Conservation (phyloP, 2,329 filamentous ascomycete genomes). For the Keithomyces neogunnii region DNA sequence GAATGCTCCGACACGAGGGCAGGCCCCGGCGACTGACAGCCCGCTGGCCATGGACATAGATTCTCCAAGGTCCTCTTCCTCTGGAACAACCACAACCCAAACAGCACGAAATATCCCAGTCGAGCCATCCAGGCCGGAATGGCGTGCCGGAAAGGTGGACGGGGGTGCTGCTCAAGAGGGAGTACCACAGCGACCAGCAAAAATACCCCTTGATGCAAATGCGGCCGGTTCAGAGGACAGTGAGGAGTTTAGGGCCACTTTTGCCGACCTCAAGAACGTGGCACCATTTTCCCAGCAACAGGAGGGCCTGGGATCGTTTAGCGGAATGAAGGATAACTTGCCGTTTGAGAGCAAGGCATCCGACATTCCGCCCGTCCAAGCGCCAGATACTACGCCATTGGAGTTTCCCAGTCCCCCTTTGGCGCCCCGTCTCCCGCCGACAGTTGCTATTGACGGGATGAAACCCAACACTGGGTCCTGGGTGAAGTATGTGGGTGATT, state of each 20-base stretch:
- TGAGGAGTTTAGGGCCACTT: slow-evolving; percentile 44
- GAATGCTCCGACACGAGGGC: slow-evolving; percentile 20
- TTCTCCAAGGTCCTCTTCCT: slow-evolving; percentile 31
- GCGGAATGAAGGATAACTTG: slow-evolving; percentile 46
- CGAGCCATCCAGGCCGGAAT: slow-evolving; percentile 51
- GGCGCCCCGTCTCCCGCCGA: slow-evolving; percentile 39
- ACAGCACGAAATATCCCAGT: slow-evolving; percentile 45
- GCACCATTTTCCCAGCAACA: slow-evolving; percentile 42
- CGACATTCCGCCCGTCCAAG: slow-evolving; percentile 28
- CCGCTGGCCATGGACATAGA: slow-evolving; percentile 61
- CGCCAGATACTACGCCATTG: slow-evolving; percentile 25
- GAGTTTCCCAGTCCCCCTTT: slow-evolving; percentile 39
- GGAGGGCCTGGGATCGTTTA: slow-evolving; percentile 43
- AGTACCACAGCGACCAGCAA: slow-evolving; percentile 10
- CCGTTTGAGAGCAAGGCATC: slow-evolving; percentile 48
- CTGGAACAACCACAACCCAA: slow-evolving; percentile 10
- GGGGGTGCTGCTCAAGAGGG: slow-evolving; percentile 13
- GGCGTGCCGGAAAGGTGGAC: slow-evolving; percentile 42
- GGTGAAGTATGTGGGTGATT: slow-evolving; percentile 43
- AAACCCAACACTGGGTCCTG: slow-evolving; percentile 36
- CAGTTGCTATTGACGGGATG: slow-evolving; percentile 32
- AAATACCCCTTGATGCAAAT: slow-evolving; percentile 22
- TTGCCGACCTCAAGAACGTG: slow-evolving; percentile 47
- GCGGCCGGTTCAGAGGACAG: slow-evolving; percentile 45
- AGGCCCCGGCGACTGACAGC: slow-evolving; percentile 26